Conservation (phyloP, 2,329 filamentous ascomycete genomes). For the Amauroascus niger region DNA sequence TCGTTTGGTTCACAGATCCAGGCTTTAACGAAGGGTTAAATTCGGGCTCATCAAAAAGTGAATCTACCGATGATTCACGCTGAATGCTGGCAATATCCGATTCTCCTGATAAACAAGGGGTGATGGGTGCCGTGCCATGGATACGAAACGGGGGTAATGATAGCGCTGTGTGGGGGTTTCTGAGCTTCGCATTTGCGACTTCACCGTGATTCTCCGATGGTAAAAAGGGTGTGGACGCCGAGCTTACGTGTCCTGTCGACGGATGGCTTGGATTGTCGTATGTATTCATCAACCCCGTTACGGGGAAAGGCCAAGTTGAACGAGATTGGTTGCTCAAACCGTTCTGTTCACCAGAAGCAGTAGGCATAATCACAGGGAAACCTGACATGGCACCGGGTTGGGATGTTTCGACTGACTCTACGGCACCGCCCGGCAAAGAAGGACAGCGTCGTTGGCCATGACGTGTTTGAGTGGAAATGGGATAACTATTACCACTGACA, state of each 20-base stretch:
- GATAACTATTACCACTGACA: neutral
- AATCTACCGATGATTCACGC: constrained; percentile 12
- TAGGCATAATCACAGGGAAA: no score
- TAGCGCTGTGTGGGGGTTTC: neutral
- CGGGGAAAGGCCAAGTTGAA: neutral
- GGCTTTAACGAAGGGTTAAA: neutral
- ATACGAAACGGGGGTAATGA: neutral
- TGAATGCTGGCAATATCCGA: neutral
- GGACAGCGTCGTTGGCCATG: neutral
- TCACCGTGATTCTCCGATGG: neutral
- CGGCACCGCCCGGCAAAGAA: neutral
- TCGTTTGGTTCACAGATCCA: neutral
- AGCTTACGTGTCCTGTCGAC: neutral
- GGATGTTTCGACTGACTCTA: neutral
- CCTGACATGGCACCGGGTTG: neutral
- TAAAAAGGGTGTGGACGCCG: neutral
- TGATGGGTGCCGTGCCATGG: neutral
- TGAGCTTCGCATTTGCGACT: neutral
- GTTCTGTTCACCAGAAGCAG: neutral
- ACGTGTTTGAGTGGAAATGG: neutral
- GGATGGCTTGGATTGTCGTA: neutral
- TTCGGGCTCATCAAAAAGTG: constrained; percentile 9
- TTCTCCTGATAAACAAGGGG: neutral
- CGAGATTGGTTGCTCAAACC: neutral
- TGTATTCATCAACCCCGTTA: neutral